phyloP scores from a whole-genome alignment of 768 basidiomycete species.

The Boletus pseudopeckii region DNA sequence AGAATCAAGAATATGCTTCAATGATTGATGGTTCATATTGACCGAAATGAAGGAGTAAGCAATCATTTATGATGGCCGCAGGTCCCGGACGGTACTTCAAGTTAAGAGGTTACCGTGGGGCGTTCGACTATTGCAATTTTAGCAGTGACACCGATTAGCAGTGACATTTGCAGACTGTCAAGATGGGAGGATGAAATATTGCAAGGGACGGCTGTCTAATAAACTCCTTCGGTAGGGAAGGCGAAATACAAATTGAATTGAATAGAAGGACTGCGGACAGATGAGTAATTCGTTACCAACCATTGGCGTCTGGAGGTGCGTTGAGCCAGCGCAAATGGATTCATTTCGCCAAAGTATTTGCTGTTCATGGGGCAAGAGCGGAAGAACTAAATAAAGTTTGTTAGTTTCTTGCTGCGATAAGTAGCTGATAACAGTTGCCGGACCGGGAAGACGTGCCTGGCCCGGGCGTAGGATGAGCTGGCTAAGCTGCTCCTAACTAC shows the following conservation, averaged over 20 bases:
- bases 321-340: slow-evolving; percentile 13
- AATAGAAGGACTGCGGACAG: not conserved
- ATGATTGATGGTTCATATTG: not conserved
- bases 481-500: not conserved
- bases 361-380: slow-evolving; percentile 15
- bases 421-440: slow-evolving; percentile 18
- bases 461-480: not conserved
- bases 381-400: slow-evolving; percentile 23
- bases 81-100: not conserved
- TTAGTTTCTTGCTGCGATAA: slow-evolving; percentile 19
- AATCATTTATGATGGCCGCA: not conserved
- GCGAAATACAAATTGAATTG: slow-evolving; percentile 9
- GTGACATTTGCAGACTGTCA: not conserved
- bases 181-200: not conserved
- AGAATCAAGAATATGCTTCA: not conserved
- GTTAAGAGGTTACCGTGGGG: not conserved
- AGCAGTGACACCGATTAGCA: not conserved
- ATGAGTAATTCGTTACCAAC: slow-evolving; percentile 28
- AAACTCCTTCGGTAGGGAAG: not conserved
- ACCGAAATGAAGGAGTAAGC: slow-evolving; percentile 11
- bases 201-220: not conserved
- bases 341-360: slow-evolving; percentile 25
- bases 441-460: slow-evolving; percentile 1
- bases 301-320: slow-evolving; percentile 19
- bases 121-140: no score